phyloP scores from a whole-genome alignment of 2,329 filamentous ascomycete genomes.

The Amesomyces nigricolor region DNA sequence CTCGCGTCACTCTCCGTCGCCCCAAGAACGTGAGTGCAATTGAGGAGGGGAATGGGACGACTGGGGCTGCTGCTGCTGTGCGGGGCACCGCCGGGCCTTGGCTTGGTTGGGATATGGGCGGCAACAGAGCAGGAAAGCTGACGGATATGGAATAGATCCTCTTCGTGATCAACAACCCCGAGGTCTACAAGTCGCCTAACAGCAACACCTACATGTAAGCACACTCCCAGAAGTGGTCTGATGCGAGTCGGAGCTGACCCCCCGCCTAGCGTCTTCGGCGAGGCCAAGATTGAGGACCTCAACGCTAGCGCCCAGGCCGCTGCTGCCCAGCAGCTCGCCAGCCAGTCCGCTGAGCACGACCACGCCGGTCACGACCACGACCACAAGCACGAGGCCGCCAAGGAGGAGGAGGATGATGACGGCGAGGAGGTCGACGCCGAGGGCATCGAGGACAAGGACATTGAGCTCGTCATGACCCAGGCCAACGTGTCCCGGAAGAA shows the following conservation, averaged over 20 bases:
- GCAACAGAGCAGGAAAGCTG: conserved; percentile 13
- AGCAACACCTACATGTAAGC: conserved; percentile 99
- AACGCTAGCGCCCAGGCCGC: conserved; percentile 97
- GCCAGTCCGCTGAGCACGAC: conserved; percentile 60
- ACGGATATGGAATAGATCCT: conserved; percentile 62
- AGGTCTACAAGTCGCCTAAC: conserved; percentile 98
- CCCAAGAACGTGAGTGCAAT: conserved; percentile 88
- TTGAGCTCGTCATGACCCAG: conserved; percentile 98
- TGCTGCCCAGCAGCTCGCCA: conserved; percentile 90
- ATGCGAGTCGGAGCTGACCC: conserved; percentile 1
- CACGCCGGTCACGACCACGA: conserved; percentile 66
- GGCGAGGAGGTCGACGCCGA: conserved; percentile 92
- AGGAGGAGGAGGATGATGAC: conserved; percentile 84
- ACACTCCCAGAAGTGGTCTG: background rate
- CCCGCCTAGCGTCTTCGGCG: conserved; percentile 80
- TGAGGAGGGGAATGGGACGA: background rate
- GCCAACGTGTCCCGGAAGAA: conserved; percentile 96
- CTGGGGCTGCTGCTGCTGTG: background rate
- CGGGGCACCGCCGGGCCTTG: conserved; percentile 4
- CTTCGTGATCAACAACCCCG: conserved; percentile 99
- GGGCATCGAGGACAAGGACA: conserved; percentile 97
- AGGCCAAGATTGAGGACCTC: conserved; percentile 99
- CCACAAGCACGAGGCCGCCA: conserved; percentile 59
- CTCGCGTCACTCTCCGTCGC: conserved; percentile 92
- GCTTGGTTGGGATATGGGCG: background rate